Evolutionary conservation across 2,329 filamentous ascomycete genomes (phyloP).

Genomic region (Fusarium musae): DNA sequence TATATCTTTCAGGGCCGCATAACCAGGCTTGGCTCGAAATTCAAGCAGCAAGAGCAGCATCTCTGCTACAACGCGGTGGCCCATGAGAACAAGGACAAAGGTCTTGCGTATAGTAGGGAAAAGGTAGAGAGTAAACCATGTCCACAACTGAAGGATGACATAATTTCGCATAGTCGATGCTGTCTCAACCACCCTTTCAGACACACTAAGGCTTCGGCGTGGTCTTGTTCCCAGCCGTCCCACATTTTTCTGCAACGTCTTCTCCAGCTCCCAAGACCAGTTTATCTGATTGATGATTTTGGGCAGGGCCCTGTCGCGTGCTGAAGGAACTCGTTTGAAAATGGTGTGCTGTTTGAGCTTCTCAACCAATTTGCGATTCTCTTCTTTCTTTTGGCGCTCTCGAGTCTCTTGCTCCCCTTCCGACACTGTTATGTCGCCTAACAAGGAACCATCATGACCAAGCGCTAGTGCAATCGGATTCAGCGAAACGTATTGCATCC

Average conservation of each 20-base stretch:
- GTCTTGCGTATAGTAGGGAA: constrained; percentile 78
- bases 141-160: constrained; percentile 74
- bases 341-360: constrained; percentile 93
- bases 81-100: constrained; percentile 82
- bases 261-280: constrained; percentile 90
- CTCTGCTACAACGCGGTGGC: constrained; percentile 84
- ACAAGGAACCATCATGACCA: constrained; percentile 71
- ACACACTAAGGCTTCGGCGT: constrained; percentile 89
- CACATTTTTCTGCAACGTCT: constrained; percentile 88
- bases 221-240: constrained; percentile 83
- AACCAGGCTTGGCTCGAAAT: constrained; percentile 81
- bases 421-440: constrained; percentile 53
- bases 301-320: constrained; percentile 83
- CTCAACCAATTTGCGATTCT: constrained; percentile 76
- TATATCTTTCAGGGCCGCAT: constrained; percentile 90
- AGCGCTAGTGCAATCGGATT: constrained; percentile 89
- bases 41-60: constrained; percentile 82
- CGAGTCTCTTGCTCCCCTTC: constrained; percentile 79
- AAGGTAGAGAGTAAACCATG: constrained; percentile 77
- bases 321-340: constrained; percentile 77
- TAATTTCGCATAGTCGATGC: constrained; percentile 87
- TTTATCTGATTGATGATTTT: constrained; percentile 94
- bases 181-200: constrained; percentile 92
- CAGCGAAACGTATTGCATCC: constrained; percentile 97
- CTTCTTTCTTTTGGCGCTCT: constrained; percentile 66